Base-by-base conservation (phyloP, 2,329 filamentous ascomycete species). In the Trichoderma sp. region DNA sequence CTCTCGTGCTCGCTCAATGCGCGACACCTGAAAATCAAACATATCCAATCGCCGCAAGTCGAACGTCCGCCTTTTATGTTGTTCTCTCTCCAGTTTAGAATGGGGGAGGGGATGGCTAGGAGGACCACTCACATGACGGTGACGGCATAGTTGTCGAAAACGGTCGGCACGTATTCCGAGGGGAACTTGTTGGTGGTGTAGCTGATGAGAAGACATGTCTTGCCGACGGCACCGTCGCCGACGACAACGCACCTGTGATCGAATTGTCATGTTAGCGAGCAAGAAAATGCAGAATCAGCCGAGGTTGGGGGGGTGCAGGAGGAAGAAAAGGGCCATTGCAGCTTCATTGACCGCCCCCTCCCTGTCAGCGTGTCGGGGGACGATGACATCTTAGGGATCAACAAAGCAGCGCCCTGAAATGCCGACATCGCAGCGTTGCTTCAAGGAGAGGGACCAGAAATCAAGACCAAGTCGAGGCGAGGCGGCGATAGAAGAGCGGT, bases 101-200 rank as follows among this genome's bases (percentile, higher is more conserved):
- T 71, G 71, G 68, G 70, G 47, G 49, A 14, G n/a, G 40, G 40
- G 40, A n/a, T 43, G 37, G 19, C 40, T n/a, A 49, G 16, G 8
- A 35, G 49, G 4, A 49, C 71, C 68, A 91, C 94, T 90, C 87
- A 97, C 96, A 99, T 99, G 75, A 99, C 96, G 74, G 96, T 99
- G 80, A 99, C 96, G 70, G 96, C 96, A 88, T 99, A 99, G 84
- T 99, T 99, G 83, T 99, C 96, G 82, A 99, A 99, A 73, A 99
- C 96, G 35, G 96, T 99, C 64, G 96, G 96, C 70, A 99, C 96
- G 82, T 99, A 99, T 94, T 99, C 96, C 77, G 94, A 97, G 43
- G 96, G 96, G 82, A 99, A 99, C 79, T 98, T 98, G 88, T 99
- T 99, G 73, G 96, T 99, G 73, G 96, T 99, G 84, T 99, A 99